phyloP scores from a whole-genome alignment of 2,329 filamentous ascomycete species.

The Aspergillus sp. region DNA sequence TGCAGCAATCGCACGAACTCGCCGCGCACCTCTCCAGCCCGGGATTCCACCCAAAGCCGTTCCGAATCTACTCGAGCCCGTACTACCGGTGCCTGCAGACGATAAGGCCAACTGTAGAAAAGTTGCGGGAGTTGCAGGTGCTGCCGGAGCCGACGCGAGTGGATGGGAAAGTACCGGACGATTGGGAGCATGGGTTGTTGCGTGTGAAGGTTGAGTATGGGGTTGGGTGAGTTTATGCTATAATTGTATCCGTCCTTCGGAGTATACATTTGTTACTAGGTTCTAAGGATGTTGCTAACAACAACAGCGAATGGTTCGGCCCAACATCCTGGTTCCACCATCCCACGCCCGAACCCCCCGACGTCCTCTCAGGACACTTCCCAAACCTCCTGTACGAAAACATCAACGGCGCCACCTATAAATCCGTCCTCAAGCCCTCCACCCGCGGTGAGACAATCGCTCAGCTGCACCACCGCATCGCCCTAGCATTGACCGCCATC shows the following conservation, averaged over 20 bases:
- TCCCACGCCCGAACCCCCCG: slow-evolving; percentile 63
- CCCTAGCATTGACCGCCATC: slow-evolving; percentile 61
- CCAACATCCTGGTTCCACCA: slow-evolving; percentile 72
- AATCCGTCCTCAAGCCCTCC: slow-evolving; percentile 60
- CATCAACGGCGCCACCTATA: slow-evolving; percentile 43
- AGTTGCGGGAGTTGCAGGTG: slow-evolving; percentile 23
- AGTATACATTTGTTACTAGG: neutral
- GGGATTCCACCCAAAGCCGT: slow-evolving; percentile 33
- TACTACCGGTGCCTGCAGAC: slow-evolving; percentile 88
- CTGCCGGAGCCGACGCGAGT: neutral
- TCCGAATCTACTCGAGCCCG: slow-evolving; percentile 68
- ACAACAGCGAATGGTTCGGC: slow-evolving; percentile 79
- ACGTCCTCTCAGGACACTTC: slow-evolving; percentile 61
- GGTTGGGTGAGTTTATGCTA: slow-evolving; percentile 37
- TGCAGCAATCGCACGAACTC: slow-evolving; percentile 74
- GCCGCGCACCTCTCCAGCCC: slow-evolving; percentile 38
- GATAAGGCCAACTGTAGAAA: slow-evolving; percentile 56
- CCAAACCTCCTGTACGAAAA: slow-evolving; percentile 43
- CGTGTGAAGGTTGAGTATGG: slow-evolving; percentile 47
- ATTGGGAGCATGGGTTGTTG: slow-evolving; percentile 30
- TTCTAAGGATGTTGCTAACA: too few relatives aligned
- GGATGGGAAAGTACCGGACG: slow-evolving; percentile 21
- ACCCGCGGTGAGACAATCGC: slow-evolving; percentile 70
- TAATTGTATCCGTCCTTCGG: neutral
- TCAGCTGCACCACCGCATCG: slow-evolving; percentile 73